Evolutionary conservation across 2,329 filamentous ascomycete species (phyloP).

Genomic region (Pseudofabraea citricarpa): DNA sequence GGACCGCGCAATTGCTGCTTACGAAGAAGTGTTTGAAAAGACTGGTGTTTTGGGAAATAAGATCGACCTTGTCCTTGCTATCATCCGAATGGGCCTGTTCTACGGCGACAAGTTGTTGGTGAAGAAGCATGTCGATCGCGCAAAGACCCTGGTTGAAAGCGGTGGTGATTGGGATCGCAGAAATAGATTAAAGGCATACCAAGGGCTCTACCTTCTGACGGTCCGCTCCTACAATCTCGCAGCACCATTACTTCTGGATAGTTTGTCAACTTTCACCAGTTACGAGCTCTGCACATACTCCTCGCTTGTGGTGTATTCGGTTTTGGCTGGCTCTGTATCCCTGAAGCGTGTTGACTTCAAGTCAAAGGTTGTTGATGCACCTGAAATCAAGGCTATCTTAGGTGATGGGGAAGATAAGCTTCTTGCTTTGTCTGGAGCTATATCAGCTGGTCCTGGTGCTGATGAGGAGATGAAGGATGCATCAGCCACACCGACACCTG

Average conservation of each 20-base stretch:
- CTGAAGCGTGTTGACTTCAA: conserved; percentile 98
- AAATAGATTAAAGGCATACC: conserved; percentile 98
- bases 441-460: conserved; percentile 76
- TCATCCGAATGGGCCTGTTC: conserved; percentile 93
- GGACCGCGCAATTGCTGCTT: conserved; percentile 91
- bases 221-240: conserved; percentile 85
- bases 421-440: conserved; percentile 71
- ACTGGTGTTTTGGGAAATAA: conserved; percentile 95
- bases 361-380: conserved; percentile 95
- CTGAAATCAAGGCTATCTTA: conserved; percentile 95
- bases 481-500: conserved; percentile 43
- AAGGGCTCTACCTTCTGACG: conserved; percentile 88
- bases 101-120: conserved; percentile 90
- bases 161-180: conserved; percentile 98
- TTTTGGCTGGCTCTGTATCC: conserved; percentile 88
- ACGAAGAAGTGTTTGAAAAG: conserved; percentile 93
- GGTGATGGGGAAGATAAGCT: conserved; percentile 86
- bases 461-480: conserved; percentile 72
- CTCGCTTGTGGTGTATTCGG: conserved; percentile 88
- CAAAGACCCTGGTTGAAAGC: conserved; percentile 83
- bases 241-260: conserved; percentile 91
- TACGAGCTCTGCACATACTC: conserved; percentile 98
- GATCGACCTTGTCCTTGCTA: conserved; percentile 93
- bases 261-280: conserved; percentile 94
- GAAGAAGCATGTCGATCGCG: conserved; percentile 90